Evolutionary conservation across 2,329 filamentous ascomycete species (phyloP), one percentile per base, ranked within the genome.

Genomic region (Xylaria sp.): DNA sequence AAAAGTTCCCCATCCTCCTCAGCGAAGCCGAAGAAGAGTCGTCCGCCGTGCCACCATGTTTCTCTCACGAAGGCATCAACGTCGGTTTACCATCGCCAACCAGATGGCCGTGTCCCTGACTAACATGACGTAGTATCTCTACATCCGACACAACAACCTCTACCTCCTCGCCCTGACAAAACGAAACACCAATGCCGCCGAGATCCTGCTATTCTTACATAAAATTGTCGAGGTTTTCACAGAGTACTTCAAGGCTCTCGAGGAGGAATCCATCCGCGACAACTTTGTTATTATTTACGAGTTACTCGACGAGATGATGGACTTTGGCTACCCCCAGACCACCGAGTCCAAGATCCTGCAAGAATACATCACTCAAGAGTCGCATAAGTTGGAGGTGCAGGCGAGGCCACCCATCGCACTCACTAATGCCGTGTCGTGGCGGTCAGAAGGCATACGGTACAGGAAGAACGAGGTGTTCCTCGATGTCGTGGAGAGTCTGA

Each of bases 211-310:
- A 52, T 99, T 99, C 83, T 85, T 99, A 57, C 95, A 99, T 82
- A 96, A 97, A 79, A 87, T 99, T 57, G 95, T 99, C 73, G 95
- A 98, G 77, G 95, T 99, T 67, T 99, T 99, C 76, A 99, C 95
- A 62, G 95, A 99, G 79, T 99, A 99, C 83, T 99, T 99, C 85
- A 99, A 99, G 78, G 94, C 96, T 67, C 85, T 99, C 62, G 95
- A 99, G 78, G 95, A 99, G 78, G 95, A 99, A 79, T 97, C 92
- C 71, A 99, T 99, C 76, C 88, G 95, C 71, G 95, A 99, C 83
- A 99, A 99, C 82, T 99, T 99, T 75, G 95, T 99, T 77, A 89
- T 99, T 75, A 99, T 99, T 74, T 99, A 99, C 83, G 95, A 99
- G 79, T 81, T 99, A 64, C 86, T 99, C 66, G 95, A 99, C 75